phyloP scores from a whole-genome alignment of 768 basidiomycete genomes.

The Mycena venus region DNA sequence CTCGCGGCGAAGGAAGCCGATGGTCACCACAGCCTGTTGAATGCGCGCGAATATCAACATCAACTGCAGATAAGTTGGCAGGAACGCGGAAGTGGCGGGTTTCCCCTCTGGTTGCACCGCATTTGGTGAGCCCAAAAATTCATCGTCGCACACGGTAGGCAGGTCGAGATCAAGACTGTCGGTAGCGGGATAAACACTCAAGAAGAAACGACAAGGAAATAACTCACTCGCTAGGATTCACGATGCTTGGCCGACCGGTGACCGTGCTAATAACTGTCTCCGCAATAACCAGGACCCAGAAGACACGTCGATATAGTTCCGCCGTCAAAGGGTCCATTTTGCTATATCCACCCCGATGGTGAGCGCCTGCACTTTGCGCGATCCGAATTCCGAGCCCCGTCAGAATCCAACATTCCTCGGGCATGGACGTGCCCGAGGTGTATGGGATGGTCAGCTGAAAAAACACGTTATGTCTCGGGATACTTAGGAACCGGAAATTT shows the following conservation, averaged over 20 bases:
- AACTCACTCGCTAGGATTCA: conserved; percentile 77
- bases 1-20: neutral
- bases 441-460: conserved; percentile 45
- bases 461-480: no score
- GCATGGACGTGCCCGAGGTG: conserved; percentile 49
- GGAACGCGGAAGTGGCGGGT: conserved; percentile 51
- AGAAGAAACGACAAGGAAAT: neutral
- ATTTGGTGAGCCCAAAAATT: conserved; percentile 60
- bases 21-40: conserved; percentile 8
- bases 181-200: conserved; percentile 51
- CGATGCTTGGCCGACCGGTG: conserved; percentile 73
- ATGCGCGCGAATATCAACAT: conserved; percentile 14
- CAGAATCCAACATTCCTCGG: conserved; percentile 68
- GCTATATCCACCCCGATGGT: conserved; percentile 56
- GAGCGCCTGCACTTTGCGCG: conserved; percentile 72
- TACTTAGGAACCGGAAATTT: no score
- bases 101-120: conserved; percentile 69
- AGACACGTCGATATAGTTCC: conserved; percentile 72
- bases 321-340: conserved; percentile 54
- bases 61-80: neutral
- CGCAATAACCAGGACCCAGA: conserved; percentile 56
- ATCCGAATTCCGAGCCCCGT: conserved; percentile 71
- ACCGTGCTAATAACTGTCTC: conserved; percentile 56
- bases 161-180: conserved; percentile 76
- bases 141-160: conserved; percentile 68